Evolutionary conservation across 169 alveolate genomes (phyloP).

Genomic region (Eimeria maxima): DNA sequence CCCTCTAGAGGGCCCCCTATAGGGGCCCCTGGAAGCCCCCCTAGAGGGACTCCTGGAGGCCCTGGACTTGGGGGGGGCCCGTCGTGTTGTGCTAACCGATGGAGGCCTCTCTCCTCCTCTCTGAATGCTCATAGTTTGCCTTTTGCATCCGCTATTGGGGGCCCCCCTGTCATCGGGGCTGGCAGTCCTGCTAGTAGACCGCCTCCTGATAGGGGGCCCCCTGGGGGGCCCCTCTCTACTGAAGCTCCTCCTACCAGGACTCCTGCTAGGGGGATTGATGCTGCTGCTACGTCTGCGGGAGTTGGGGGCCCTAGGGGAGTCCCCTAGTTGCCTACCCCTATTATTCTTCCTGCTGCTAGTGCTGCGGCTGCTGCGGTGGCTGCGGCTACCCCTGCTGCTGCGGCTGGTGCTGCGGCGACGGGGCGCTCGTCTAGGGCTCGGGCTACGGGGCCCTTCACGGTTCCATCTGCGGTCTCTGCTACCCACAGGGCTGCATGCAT

Average conservation of each 20-base stretch:
- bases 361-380: not conserved
- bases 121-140: not conserved
- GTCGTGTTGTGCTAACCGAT: not conserved
- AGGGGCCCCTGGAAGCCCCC: too few relatives aligned
- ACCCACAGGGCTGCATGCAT: not conserved
- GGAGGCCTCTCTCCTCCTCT: not conserved
- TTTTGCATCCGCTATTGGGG: not conserved
- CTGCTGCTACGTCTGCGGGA: conserved; percentile 11
- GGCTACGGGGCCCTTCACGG: conserved; percentile 15
- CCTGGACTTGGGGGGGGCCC: not conserved
- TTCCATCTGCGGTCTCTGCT: not conserved
- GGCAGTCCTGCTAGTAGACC: not conserved
- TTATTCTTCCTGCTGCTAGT: not conserved
- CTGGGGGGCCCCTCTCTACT: not conserved
- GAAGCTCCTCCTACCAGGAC: not conserved
- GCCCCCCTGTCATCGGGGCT: too few relatives aligned
- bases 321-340: not conserved
- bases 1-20: not conserved
- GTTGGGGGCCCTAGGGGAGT: not conserved
- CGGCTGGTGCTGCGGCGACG: not conserved
- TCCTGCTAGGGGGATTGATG: not conserved
- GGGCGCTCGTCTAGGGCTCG: not conserved
- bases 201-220: not conserved
- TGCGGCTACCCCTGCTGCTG: not conserved
- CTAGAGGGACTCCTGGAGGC: not conserved